phyloP scores from a whole-genome alignment of 2,329 filamentous ascomycete species.

The Rhynchosporium agropyri region DNA sequence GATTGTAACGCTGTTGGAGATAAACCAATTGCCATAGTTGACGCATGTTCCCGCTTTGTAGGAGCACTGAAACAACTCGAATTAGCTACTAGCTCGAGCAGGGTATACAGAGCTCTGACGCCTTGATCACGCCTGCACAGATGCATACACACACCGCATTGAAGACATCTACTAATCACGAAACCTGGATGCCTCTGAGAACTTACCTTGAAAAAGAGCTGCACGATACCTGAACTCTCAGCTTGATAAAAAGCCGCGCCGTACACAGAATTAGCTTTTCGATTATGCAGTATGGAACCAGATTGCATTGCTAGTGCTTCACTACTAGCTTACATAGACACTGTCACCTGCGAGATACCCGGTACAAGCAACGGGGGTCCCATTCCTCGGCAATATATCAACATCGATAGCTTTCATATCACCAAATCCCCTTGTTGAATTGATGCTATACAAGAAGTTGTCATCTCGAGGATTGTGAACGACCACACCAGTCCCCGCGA shows the following conservation, averaged over 20 bases:
- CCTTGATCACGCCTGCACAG: no score
- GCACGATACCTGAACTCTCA: no score
- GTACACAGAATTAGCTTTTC: neutral
- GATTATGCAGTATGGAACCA: no score
- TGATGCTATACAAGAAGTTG: slow-evolving; percentile 10
- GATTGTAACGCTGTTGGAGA: neutral
- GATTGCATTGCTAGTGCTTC: neutral
- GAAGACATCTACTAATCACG: no score
- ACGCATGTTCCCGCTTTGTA: neutral
- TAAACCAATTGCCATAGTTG: slow-evolving; percentile 2
- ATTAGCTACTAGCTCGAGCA: no score
- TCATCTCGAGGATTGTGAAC: neutral
- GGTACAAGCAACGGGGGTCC: slow-evolving; percentile 2
- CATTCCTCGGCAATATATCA: neutral
- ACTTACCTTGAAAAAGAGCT: no score
- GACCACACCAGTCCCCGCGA: neutral
- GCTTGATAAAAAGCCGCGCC: slow-evolving; percentile 9
- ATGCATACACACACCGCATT: no score
- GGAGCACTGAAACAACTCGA: slow-evolving; percentile 3
- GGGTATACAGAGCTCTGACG: no score
- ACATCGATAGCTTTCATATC: slow-evolving; percentile 1
- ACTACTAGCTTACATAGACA: neutral
- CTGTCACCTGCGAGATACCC: neutral
- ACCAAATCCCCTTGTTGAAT: slow-evolving; percentile 1
- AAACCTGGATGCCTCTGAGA: no score